Percentiles rank a stretch among this genome's conserved stretches.
Conservation (phyloP, 352 stramenopile genomes). For the Thraustochytrium striatum region DNA sequence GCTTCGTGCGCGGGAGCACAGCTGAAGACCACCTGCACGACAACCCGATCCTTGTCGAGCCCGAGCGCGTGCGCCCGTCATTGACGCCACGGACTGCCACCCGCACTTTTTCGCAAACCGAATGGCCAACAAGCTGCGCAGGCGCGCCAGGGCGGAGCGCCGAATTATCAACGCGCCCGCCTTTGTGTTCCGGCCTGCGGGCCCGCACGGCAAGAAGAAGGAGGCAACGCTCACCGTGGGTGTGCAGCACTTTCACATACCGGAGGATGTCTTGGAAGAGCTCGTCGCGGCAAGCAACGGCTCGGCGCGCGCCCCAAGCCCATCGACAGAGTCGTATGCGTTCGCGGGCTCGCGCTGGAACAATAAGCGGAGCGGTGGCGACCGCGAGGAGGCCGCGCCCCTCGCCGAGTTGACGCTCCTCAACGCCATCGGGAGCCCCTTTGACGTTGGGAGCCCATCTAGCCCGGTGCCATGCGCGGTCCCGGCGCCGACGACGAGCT, state of each 20-base stretch:
- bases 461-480: too few relatives aligned
- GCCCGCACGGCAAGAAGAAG: not conserved
- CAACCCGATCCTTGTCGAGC: too few relatives aligned
- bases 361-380: not conserved
- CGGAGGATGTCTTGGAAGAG: not conserved
- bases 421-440: too few relatives aligned
- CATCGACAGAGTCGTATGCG: not conserved
- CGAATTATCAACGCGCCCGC: not conserved
- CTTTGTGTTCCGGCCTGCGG: not conserved
- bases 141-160: not conserved
- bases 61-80: too few relatives aligned
- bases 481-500: too few relatives aligned
- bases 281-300: not conserved
- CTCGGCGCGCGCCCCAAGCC: not conserved
- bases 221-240: not conserved
- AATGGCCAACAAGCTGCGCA: too few relatives aligned
- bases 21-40: too few relatives aligned
- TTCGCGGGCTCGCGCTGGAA: not conserved
- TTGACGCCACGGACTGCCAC: conserved; percentile 3
- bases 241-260: not conserved
- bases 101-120: not conserved
- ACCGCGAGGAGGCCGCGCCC: too few relatives aligned
- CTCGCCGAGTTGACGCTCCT: too few relatives aligned
- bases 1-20: too few relatives aligned
- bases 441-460: too few relatives aligned